Percentiles rank a stretch among this genome's conserved stretches.
Evolutionary conservation across 2,329 filamentous ascomycete genomes (phyloP).

Genomic region (Cladosporium phlei): DNA sequence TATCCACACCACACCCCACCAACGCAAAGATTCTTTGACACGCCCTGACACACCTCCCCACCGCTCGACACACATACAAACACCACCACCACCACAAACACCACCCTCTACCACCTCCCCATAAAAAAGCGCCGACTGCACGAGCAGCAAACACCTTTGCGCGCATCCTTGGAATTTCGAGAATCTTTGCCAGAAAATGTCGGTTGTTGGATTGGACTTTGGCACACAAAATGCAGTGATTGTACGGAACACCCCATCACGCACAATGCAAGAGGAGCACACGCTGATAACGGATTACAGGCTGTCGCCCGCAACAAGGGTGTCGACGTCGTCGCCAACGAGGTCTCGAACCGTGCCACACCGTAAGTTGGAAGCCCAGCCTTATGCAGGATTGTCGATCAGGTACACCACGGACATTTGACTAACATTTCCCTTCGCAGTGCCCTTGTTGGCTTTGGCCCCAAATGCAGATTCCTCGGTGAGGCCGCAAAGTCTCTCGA

Average conservation of each 20-base stretch:
- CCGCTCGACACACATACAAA: no score
- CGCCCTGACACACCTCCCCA: no score
- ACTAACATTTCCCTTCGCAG: constrained; percentile 43
- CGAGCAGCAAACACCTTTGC: no score
- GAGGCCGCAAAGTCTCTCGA: constrained; percentile 97
- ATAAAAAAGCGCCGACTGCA: no score
- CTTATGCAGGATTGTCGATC: constrained; percentile 17
- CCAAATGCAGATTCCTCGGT: constrained; percentile 88
- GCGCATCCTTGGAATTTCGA: not conserved
- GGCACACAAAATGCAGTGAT: constrained; percentile 95
- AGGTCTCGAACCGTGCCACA: constrained; percentile 96
- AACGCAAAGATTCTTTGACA: no score
- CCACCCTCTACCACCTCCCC: no score
- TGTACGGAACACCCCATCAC: constrained; percentile 35
- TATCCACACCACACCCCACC: no score
- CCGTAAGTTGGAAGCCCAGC: constrained; percentile 63
- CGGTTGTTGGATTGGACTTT: constrained; percentile 75
- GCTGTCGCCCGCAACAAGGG: constrained; percentile 90
- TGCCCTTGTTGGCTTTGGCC: constrained; percentile 89
- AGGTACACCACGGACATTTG: constrained; percentile 7
- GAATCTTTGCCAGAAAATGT: constrained; percentile 12
- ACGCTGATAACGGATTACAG: constrained; percentile 9
- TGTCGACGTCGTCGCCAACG: constrained; percentile 98
- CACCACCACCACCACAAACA: no score
- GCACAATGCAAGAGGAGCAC: constrained; percentile 34